A percentile compares a stretch with the other conserved stretches of the same genome.
Evolutionary conservation across 2,329 filamentous ascomycete genomes (phyloP).

Genomic region (Pestalotiopsis fici): DNA sequence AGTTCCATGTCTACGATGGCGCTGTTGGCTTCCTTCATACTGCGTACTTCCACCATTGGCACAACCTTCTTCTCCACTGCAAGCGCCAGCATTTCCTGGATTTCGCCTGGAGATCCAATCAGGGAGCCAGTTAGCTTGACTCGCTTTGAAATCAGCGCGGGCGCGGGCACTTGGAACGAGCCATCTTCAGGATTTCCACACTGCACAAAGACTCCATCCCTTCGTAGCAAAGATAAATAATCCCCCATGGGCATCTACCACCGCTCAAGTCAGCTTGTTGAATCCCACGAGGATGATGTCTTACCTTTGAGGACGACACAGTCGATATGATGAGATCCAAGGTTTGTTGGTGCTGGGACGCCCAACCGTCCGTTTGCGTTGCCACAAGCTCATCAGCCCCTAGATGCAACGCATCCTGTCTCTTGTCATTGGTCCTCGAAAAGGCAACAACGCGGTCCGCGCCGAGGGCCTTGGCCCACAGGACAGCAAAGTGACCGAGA

Average conservation of each 20-base stretch:
- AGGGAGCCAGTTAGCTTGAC: slow-evolving; percentile 39
- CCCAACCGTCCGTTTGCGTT: slow-evolving; percentile 5
- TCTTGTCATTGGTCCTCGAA: slow-evolving; percentile 8
- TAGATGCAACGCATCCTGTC: slow-evolving; percentile 1
- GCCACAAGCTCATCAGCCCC: slow-evolving; percentile 8
- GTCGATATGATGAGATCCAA: slow-evolving; percentile 10
- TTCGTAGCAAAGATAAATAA: no score
- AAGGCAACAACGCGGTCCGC: slow-evolving; percentile 9
- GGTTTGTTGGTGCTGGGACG: neutral
- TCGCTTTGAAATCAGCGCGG: slow-evolving; percentile 15
- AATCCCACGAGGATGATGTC: no score
- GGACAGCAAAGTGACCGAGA: slow-evolving; percentile 6
- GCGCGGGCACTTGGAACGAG: no score
- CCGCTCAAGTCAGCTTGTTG: no score
- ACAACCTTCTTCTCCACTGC: slow-evolving; percentile 51
- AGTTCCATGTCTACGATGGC: slow-evolving; percentile 51
- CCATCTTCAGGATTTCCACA: no score
- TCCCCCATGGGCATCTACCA: no score
- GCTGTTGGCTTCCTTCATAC: slow-evolving; percentile 50
- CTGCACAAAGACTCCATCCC: no score
- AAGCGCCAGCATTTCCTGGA: slow-evolving; percentile 54
- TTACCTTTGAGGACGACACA: neutral
- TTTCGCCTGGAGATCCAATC: slow-evolving; percentile 47
- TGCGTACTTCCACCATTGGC: slow-evolving; percentile 49
- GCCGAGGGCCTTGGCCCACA: slow-evolving; percentile 10